phyloP scores from a whole-genome alignment of 164 flowering plant species.

The Umbellularia californica region DNA sequence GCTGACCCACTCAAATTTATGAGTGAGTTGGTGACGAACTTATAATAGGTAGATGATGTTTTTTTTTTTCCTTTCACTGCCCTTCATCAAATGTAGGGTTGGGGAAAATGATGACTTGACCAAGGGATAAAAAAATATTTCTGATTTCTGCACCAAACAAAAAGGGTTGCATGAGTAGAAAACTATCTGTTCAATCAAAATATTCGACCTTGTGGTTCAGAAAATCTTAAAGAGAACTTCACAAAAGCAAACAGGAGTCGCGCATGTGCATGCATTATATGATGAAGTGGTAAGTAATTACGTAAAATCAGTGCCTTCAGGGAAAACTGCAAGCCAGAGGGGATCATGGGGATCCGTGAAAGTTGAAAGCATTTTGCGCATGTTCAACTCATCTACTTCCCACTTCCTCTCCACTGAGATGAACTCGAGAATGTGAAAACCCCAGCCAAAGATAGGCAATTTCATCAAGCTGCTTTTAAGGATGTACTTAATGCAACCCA shows the following conservation, averaged over 20 bases:
- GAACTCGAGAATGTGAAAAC: slow-evolving; percentile 80
- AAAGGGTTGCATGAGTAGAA: neutral
- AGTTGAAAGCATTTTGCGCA: slow-evolving; percentile 67
- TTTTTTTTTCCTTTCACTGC: no score
- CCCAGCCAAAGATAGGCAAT: slow-evolving; percentile 90
- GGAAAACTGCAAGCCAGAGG: slow-evolving; percentile 91
- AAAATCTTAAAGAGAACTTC: neutral
- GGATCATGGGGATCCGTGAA: slow-evolving; percentile 62
- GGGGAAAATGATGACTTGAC: no score
- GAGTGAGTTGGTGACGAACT: no score
- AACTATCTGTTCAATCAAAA: neutral
- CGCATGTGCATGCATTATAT: neutral
- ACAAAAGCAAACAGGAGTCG: neutral
- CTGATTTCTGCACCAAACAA: neutral
- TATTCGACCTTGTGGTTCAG: neutral
- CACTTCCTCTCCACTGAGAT: slow-evolving; percentile 85
- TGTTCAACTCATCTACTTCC: slow-evolving; percentile 67
- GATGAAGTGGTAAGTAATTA: slow-evolving; percentile 28
- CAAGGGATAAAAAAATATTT: no score
- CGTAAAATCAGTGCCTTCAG: slow-evolving; percentile 99
- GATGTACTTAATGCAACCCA: slow-evolving; percentile 76
- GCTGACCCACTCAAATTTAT: no score
- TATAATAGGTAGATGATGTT: neutral
- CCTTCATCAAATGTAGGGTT: neutral
- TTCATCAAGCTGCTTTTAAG: slow-evolving; percentile 95